Base-by-base conservation (phyloP, 2,329 filamentous ascomycete genomes). In the Capronia epimyces region DNA sequence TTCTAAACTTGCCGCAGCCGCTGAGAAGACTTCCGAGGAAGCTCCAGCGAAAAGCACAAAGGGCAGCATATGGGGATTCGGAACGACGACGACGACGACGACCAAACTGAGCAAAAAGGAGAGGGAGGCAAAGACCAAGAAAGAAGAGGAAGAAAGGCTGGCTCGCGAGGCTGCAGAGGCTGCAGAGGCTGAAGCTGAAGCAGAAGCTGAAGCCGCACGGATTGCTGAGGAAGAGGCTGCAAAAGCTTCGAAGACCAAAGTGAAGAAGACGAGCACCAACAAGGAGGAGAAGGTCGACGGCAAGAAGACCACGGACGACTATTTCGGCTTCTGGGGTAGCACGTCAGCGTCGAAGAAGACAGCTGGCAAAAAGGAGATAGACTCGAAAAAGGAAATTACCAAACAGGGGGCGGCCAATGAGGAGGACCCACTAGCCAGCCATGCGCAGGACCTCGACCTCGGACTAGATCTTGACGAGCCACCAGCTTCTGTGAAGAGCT, bases 51-150 rank as follows among this genome's bases (percentile, higher is more conserved):
- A 69, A 46, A 60, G 66, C 36, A 63, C 64, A 1, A 70, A 58
- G 46, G 55, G 51, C 20, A 51, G 53, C 49, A 73, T 72, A 56
- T 78, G 69, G 74, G 70, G 70, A 36, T 69, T 73, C 22, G 70
- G 69, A 8, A 53, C 65, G 21, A 53, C 65, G 21, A 64, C 65
- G 9, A 62, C 69, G 5, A 63, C 67, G 27, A 60, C 68, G 27
- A 75, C 74, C 56, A 63, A 64, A 53, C 72, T 69, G 58, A 55
- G 63, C 12, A 64, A 67, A 41, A 73, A 75, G 43, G 72, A 77
- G 52, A 75, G 71, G 52, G 71, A 73, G 60, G 68, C 69, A 31
- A 71, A 74, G 50, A 66, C 66, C 4, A 71, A 72, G 41, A 66
- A 68, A 42, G 67, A 69, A 52, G 65, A 55, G 59, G 65, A 62